A percentile compares a stretch with the other conserved stretches of the same genome.
These are phyloP conservation scores for Alternaria novae-zelandiae DNA, from an alignment of 2,329 filamentous ascomycete species.

Conservation along the genomic window DNA sequence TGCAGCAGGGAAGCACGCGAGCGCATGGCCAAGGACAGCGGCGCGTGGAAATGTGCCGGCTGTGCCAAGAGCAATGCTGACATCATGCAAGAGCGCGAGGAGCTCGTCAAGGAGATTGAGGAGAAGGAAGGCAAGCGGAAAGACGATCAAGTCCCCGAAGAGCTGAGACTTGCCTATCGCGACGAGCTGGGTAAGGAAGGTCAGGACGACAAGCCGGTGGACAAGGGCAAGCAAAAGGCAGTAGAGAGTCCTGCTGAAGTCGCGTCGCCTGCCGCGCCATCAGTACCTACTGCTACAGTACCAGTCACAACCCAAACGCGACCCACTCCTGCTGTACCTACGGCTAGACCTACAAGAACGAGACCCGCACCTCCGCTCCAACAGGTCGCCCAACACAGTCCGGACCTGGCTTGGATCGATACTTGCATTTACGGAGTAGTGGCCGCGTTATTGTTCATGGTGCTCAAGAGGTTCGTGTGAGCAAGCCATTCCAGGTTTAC, in stretches of 20 bases:
- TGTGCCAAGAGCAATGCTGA: constrained; percentile 77
- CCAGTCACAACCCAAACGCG: neutral
- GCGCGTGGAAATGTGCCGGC: constrained; percentile 69
- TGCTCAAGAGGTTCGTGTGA: constrained; percentile 58
- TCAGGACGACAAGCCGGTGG: constrained; percentile 14
- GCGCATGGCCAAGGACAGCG: constrained; percentile 71
- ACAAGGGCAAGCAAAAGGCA: constrained; percentile 32
- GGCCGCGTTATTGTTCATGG: constrained; percentile 72
- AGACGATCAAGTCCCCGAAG: constrained; percentile 59
- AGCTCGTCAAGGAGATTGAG: constrained; percentile 57
- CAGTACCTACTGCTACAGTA: constrained; percentile 14
- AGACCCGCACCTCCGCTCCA: constrained; percentile 16
- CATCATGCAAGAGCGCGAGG: constrained; percentile 74
- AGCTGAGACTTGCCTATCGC: constrained; percentile 71
- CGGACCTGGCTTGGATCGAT: constrained; percentile 76
- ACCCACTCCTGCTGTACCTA: neutral
- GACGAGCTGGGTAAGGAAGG: constrained; percentile 67
- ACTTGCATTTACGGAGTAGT: constrained; percentile 77
- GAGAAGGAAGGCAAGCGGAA: constrained; percentile 50
- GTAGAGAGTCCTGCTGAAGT: constrained; percentile 1
- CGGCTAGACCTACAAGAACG: constrained; percentile 22
- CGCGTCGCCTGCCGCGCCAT: neutral
- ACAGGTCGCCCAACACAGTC: constrained; percentile 35
- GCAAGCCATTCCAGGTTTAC: neutral
- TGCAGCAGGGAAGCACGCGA: constrained; percentile 68